Evolutionary conservation across 1,284 basidiomycete genomes (phyloP).

Genomic region (Kwoniella shivajii): DNA sequence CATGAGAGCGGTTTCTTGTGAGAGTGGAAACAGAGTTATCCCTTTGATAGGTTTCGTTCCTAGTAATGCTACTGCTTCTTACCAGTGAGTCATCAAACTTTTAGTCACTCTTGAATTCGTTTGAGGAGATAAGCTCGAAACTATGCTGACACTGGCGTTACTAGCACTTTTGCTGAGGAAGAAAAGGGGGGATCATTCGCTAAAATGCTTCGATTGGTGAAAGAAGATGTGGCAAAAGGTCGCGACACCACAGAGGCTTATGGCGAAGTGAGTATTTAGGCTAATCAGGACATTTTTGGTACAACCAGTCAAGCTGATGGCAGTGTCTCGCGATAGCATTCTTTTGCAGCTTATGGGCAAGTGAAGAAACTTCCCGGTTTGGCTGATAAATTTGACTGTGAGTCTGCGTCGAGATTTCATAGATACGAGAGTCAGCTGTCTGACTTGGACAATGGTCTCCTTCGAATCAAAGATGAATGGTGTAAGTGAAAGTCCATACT

Average conservation of each 20-base stretch:
- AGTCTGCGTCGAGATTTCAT: not conserved
- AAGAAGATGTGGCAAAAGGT: conserved; percentile 18
- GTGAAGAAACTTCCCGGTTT: conserved; percentile 17
- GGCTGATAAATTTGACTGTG: conserved; percentile 22
- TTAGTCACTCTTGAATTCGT: not conserved
- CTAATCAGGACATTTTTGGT: not conserved
- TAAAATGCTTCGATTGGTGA: not conserved
- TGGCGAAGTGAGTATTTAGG: conserved; percentile 12
- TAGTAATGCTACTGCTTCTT: conserved; percentile 17
- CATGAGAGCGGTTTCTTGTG: not conserved
- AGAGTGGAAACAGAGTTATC: not conserved
- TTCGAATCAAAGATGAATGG: conserved; percentile 15
- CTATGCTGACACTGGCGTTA: not conserved
- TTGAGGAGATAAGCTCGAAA: not conserved
- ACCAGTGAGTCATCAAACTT: conserved; percentile 15
- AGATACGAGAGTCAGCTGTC: not conserved
- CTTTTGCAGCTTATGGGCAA: conserved; percentile 10
- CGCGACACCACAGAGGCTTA: conserved; percentile 8
- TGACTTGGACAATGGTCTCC: not conserved
- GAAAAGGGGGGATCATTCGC: conserved; percentile 16
- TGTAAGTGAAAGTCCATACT: conserved; percentile 8
- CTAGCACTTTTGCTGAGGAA: conserved; percentile 12
- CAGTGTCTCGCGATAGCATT: conserved; percentile 1
- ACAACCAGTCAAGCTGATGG: not conserved
- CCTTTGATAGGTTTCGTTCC: conserved; percentile 22